Base-by-base conservation (phyloP, 495 filamentous ascomycete genomes). In the Daldinia concentrica region DNA sequence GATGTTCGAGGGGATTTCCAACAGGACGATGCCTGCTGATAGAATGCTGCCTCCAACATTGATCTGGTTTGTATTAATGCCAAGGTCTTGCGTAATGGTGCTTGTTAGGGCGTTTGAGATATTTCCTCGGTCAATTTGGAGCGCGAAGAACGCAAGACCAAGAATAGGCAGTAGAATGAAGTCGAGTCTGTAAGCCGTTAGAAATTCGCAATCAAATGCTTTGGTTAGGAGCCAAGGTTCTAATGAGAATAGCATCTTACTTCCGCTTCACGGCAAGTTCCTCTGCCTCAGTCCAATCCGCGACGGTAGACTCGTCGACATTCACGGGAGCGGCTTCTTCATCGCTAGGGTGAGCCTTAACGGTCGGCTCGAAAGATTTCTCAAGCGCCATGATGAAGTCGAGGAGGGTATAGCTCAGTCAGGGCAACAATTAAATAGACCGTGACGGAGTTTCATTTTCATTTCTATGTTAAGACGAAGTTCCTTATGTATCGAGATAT, bases 1-100 rank as follows among this genome's bases (percentile, higher is more conserved):
- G 0, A 88, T 78, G 64, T 89, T 89, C 26, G 83, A 86, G 0
- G 86, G 86, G 11, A 90, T 86, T 62, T 89, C 88, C 0, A 85
- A 80, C 14, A 89, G 69, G 1, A 89, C 86, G 17, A 89, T 87
- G 0, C 87, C 86, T 6, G 83, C 81, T 0, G 84, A 86, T 0
- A 89, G 77, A 32, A 90, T 71, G 67, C 86, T 84, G 3, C 83
- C 80, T 5, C 88, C 88, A 45, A 86, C 73, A 36, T 90, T 90
- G 68, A 89, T 81, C 74, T 89, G 84, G 62, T 86, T 85, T 4
- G 86, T 86, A 4, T 78, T 85, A 68, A 90, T 85, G 17, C 80
- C 76, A 11, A 89, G 78, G 60, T 89, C 87, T 26, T 79, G 58
- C 1, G 84, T 83, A 64, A 89, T 86, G 58, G 79, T 81, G 9